Evolutionary conservation across 148 eudicot species (phyloP), one percentile per base, ranked within the genome.

Genomic region (Linanthus parryae): DNA sequence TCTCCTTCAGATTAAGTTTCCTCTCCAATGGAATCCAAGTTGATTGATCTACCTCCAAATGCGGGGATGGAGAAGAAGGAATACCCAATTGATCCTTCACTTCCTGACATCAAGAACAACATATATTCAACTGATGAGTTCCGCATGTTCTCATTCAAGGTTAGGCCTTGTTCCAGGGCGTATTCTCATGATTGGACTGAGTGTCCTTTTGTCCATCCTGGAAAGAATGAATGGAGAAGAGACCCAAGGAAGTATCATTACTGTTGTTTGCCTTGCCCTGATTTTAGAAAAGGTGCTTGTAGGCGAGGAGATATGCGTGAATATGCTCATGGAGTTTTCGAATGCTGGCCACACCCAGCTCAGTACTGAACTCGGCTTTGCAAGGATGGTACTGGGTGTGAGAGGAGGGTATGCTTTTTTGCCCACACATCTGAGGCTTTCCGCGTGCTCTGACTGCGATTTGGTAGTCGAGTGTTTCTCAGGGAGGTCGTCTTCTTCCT

Each of bases 121-220:
- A 80, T 86, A 23, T 86, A 73, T 59, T 58, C 87, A 13, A 79
- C 90, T 6, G 95, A 86, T 46, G 95, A 86, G 54, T 86, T 86
- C 58, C 83, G 86, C 2, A 85, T 86, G 95, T 86, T 79, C 64
- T 82, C 86, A 3, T 86, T 86, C 67, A 86, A 86, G 72, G 71
- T 82, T 51, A 54, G 86, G 29, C 90, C 87, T 46, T 82, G 90
- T 67, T 86, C 95, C 14, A 68, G 90, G 58, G 95, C 95, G 9
- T 86, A 86, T 36, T 82, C 95, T 0, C 95, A 86, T 58, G 95
- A 86, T 57, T 86, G 95, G 95, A 86, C 95, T 5, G 95, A 86
- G 68, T 86, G 95, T 49, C 95, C 95, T 19, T 86, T 86, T 66
- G 95, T 77, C 28, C 95, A 82, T 55, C 95, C 95, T 15, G 90